Percentiles rank a stretch among this genome's conserved stretches.
Conservation (phyloP, 305 asterid species). For the Ilex paraguariensis region DNA sequence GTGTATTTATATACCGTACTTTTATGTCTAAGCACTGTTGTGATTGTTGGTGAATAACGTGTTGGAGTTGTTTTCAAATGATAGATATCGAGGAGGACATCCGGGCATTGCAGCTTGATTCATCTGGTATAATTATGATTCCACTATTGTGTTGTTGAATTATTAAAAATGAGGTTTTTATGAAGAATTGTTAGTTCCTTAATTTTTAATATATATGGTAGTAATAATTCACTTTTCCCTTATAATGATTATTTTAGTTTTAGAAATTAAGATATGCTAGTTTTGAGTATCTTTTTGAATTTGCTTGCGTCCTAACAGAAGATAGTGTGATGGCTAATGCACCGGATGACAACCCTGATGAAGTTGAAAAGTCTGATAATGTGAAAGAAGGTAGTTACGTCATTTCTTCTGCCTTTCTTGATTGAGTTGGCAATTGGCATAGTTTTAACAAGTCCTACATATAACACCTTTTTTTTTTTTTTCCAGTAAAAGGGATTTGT, state of each 20-base stretch:
- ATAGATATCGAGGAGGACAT: slow-evolving; percentile 85
- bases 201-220: neutral
- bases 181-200: neutral
- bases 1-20: too few relatives aligned
- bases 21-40: too few relatives aligned
- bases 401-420: too few relatives aligned
- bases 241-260: neutral
- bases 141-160: neutral
- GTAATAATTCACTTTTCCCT: neutral
- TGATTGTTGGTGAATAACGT: neutral
- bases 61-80: slow-evolving; percentile 10
- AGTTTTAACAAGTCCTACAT: too few relatives aligned
- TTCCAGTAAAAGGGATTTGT: too few relatives aligned
- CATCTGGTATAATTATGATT: slow-evolving; percentile 47
- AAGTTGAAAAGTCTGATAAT: slow-evolving; percentile 19
- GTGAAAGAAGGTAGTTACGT: slow-evolving; percentile 32
- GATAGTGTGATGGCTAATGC: slow-evolving; percentile 19
- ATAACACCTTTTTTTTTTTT: too few relatives aligned
- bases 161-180: neutral
- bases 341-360: slow-evolving; percentile 27
- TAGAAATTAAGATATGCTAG: too few relatives aligned
- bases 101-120: slow-evolving; percentile 87
- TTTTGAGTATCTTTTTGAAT: neutral
- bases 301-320: slow-evolving; percentile 19
- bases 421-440: too few relatives aligned